These are phyloP conservation scores for Solanum acaule DNA, from an alignment of 257 asterid genomes.

Conservation along the genomic window DNA sequence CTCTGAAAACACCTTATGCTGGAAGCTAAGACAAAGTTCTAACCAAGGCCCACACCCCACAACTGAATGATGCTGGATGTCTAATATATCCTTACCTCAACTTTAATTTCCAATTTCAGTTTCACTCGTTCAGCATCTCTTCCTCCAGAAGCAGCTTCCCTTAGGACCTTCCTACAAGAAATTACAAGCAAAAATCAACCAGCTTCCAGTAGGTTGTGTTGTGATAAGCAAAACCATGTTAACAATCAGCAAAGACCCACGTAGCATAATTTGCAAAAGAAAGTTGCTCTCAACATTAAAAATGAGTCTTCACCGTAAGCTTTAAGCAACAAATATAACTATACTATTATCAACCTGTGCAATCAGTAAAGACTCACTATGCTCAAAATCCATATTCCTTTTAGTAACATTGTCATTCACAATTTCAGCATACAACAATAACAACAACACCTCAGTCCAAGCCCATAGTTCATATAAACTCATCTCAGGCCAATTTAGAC, in stretches of 20 bases:
- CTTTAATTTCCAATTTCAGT: constrained; percentile 72
- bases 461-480: neutral
- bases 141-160: constrained; percentile 93
- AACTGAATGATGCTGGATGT: neutral
- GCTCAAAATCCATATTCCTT: neutral
- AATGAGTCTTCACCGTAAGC: neutral
- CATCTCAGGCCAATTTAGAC: neutral
- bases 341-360: neutral
- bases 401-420: neutral
- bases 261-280: neutral
- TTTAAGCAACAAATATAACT: neutral
- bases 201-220: neutral
- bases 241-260: neutral
- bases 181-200: neutral
- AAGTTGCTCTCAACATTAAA: neutral
- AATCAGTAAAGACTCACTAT: neutral
- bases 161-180: constrained; percentile 65
- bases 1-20: neutral
- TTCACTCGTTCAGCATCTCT: constrained; percentile 87
- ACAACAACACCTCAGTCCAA: neutral
- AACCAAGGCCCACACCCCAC: neutral
- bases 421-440: neutral
- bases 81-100: constrained; percentile 38
- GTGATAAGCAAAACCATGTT: neutral
- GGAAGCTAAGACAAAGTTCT: neutral